Percentiles rank a stretch among this genome's conserved stretches.
phyloP scores from a whole-genome alignment of 129 eudicot genomes.

The Solidago caesia region DNA sequence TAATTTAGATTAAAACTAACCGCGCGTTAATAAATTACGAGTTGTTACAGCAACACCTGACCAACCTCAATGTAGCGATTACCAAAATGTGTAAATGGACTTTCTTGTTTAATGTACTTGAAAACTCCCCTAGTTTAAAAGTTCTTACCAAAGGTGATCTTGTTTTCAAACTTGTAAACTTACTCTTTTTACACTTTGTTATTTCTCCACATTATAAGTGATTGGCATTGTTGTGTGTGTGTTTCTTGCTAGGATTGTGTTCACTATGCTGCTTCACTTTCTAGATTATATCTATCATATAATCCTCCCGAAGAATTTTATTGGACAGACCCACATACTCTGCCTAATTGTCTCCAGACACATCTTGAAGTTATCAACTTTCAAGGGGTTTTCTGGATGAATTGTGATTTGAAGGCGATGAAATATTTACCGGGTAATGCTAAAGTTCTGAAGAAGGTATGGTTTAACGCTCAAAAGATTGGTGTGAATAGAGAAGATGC shows the following conservation, averaged over 20 bases:
- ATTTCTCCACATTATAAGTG: not conserved
- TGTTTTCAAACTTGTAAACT: not conserved
- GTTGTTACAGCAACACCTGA: not conserved
- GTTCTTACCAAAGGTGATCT: slow-evolving; percentile 6
- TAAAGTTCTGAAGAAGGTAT: not conserved
- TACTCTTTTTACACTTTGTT: not conserved
- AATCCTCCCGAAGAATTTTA: not conserved
- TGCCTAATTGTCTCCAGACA: not conserved
- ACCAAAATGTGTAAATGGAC: not conserved
- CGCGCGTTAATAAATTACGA: no score
- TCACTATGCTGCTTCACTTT: not conserved
- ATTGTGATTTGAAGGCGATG: not conserved
- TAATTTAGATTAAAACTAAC: no score
- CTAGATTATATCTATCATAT: not conserved
- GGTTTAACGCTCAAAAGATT: not conserved
- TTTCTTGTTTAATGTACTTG: not conserved
- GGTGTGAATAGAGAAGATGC: no score
- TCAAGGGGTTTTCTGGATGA: not conserved
- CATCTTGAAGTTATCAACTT: not conserved
- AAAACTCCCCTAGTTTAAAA: not conserved
- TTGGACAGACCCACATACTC: slow-evolving; percentile 3
- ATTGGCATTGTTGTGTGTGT: not conserved
- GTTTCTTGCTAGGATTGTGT: slow-evolving; percentile 1
- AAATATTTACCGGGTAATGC: not conserved
- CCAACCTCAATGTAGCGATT: not conserved